Evolutionary conservation across 2,329 filamentous ascomycete species (phyloP).

Genomic region (Camillea tinctor): DNA sequence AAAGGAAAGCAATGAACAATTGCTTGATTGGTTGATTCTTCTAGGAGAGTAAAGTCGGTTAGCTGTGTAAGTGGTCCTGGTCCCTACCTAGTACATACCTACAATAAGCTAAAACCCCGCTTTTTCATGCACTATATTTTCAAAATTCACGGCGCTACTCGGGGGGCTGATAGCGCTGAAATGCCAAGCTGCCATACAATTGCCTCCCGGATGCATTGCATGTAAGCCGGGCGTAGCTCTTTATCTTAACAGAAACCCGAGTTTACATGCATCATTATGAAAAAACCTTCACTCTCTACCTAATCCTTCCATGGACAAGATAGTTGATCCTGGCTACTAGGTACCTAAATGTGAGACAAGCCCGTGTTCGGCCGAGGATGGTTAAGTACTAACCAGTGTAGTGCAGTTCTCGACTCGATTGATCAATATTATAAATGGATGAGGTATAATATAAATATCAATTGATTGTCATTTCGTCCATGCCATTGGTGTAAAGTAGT

Average conservation of each 20-base stretch:
- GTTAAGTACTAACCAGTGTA: conserved; percentile 1
- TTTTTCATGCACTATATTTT: conserved; percentile 2
- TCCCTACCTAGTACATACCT: no score
- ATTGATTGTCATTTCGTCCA: background rate
- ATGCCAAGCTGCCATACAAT: background rate
- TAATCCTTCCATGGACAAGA: background rate
- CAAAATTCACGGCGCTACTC: background rate
- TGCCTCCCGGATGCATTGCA: background rate
- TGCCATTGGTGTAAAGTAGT: no score
- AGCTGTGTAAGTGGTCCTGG: no score
- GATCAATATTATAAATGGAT: no score
- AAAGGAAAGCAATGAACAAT: no score
- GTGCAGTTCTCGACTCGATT: no score
- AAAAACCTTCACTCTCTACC: background rate
- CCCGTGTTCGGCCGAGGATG: conserved; percentile 6
- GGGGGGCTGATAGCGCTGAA: conserved; percentile 5
- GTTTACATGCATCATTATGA: no score
- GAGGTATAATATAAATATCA: background rate
- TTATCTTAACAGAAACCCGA: conserved; percentile 20
- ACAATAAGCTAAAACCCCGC: conserved; percentile 4
- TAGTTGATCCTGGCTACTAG: no score
- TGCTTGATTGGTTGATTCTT: no score
- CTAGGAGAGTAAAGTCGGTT: no score
- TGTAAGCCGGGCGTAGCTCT: background rate
- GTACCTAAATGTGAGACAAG: background rate